Base-by-base conservation (phyloP, 1,139 yeast genomes). In the Sugiyamaella novakii region DNA sequence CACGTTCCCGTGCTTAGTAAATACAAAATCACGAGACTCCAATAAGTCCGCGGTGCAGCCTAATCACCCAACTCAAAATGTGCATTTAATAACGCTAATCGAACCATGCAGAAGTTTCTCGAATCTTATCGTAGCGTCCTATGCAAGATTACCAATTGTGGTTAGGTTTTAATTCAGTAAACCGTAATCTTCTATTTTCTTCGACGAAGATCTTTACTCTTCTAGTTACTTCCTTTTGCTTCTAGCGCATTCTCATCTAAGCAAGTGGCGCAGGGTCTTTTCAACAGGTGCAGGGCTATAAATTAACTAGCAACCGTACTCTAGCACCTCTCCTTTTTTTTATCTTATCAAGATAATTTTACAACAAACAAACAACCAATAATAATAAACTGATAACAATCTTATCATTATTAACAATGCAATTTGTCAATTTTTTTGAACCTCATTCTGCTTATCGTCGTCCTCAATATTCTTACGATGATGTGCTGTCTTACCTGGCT, bases 221-320 rank as follows among this genome's bases (percentile, higher is more conserved):
- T 39, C 43, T 12, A 15, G 35, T 21, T n/a, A 15, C 19, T 29
- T 39, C 43, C 19, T n/a, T 21, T n/a, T 7, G 35, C 21, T 39
- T 39, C 43, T 15, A 29, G 28, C 14, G 35, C 35, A 39, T 39
- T 39, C 43, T 28, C 15, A 39, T 15, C 24, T 38, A 31, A 14
- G 19, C 27, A 18, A 17, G 43, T 39, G 43, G 43, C 43, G 43
- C 43, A 39, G 43, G 43, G 43, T 39, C 43, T 25, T 14, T 11
- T 7, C 28, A 11, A 14, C 3, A 3, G 19, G 18, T 15, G 29
- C 19, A 30, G 19, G n/a, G 24, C 36, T 39, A 39, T 39, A 39
- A 39, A 39, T 39, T 39, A 34, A 3, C 15, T 14, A 5, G 24
- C 8, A 15, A 36, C 19, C 40, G 21, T 36, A 11, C 17, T 36